A percentile compares a stretch with the other conserved stretches of the same genome.
Conservation (phyloP, 2,329 filamentous ascomycete species). For the Botrytis porri region DNA sequence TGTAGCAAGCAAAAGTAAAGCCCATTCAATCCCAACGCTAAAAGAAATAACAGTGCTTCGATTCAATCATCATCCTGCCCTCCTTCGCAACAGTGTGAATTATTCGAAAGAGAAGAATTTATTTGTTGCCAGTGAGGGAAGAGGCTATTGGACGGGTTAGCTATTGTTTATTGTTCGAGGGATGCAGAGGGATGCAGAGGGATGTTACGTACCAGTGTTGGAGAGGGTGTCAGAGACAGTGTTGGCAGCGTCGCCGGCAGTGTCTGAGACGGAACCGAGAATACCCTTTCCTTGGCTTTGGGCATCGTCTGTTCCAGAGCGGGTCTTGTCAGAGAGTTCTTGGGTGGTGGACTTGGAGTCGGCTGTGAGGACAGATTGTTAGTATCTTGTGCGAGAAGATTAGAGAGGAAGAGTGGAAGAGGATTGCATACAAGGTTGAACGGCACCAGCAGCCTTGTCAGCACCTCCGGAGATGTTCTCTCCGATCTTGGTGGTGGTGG, state of each 20-base stretch:
- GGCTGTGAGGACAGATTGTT: constrained; percentile 20
- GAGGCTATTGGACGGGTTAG: background rate
- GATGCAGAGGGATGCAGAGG: background rate
- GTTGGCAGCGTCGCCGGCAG: constrained; percentile 36
- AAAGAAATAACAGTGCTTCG: background rate
- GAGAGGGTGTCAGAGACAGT: constrained; percentile 20
- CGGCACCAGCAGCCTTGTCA: constrained; percentile 46
- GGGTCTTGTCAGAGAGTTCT: constrained; percentile 46
- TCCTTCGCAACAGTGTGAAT: too few species aligned
- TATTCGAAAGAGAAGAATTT: background rate
- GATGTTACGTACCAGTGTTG: constrained; percentile 15
- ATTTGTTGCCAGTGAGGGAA: constrained; percentile 13
- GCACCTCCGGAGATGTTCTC: constrained; percentile 45
- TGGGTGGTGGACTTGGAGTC: constrained; percentile 46
- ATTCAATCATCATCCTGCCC: background rate
- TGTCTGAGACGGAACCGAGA: constrained; percentile 43
- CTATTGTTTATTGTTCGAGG: background rate
- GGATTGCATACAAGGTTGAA: constrained; percentile 44
- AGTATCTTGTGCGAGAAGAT: background rate
- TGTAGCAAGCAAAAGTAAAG: background rate
- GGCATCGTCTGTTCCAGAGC: constrained; percentile 42
- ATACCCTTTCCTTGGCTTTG: constrained; percentile 42
- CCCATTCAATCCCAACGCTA: background rate
- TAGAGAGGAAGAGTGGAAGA: constrained; percentile 2
- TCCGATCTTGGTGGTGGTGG: constrained; percentile 40